Evolutionary conservation across 164 flowering plant genomes (phyloP).

Genomic region (Stephania yunnanensis): DNA sequence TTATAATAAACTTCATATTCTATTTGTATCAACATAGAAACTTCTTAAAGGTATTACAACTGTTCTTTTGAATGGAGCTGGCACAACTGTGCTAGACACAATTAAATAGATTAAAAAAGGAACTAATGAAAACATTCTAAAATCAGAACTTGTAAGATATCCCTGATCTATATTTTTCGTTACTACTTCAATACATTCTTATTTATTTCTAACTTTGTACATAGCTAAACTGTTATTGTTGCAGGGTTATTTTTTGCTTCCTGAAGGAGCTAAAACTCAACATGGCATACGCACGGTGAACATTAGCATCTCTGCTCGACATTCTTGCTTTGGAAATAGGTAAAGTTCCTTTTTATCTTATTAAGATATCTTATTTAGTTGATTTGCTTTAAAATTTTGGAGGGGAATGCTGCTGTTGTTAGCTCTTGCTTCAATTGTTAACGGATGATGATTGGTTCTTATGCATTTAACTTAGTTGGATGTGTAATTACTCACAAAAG

Average conservation of each 20-base stretch:
- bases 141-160: no score
- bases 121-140: no score
- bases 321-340: slow-evolving; percentile 98
- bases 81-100: no score
- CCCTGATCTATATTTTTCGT: neutral
- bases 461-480: neutral
- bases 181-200: neutral
- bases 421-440: neutral
- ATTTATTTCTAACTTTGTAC: slow-evolving; percentile 4
- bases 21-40: no score
- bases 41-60: no score
- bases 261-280: slow-evolving; percentile 72
- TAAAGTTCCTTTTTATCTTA: slow-evolving; percentile 17
- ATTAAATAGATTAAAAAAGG: no score
- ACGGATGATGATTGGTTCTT: neutral
- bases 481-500: neutral
- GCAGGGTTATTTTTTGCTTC: slow-evolving; percentile 87
- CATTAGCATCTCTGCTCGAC: slow-evolving; percentile 80
- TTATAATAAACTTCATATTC: no score
- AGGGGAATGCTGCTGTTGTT: neutral
- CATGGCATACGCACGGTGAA: slow-evolving; percentile 74
- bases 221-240: neutral
- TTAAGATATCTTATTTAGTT: neutral
- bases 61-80: no score
- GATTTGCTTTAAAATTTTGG: neutral